Evolutionary conservation across 306 rosid genomes (phyloP).

Genomic region (Rosa rugosa): DNA sequence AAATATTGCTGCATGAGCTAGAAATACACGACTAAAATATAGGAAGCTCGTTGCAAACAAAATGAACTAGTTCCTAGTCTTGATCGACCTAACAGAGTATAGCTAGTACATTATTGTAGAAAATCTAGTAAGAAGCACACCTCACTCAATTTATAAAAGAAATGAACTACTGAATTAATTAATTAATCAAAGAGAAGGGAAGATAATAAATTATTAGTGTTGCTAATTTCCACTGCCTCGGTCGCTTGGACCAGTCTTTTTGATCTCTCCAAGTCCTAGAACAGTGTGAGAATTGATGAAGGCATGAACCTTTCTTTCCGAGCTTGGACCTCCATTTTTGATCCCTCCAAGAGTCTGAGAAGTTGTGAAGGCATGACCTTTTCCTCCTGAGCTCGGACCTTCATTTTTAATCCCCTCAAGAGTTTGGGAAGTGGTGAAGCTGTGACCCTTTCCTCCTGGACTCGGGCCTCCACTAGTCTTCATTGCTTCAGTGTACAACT

Average conservation of each 20-base stretch:
- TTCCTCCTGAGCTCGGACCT: slow-evolving; percentile 36
- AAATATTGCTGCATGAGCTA: too few species aligned
- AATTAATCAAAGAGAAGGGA: not conserved
- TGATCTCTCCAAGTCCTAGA: slow-evolving; percentile 23
- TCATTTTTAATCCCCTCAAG: slow-evolving; percentile 28
- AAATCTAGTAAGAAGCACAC: too few species aligned
- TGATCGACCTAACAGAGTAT: not conserved
- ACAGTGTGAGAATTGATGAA: slow-evolving; percentile 15
- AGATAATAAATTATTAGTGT: not conserved
- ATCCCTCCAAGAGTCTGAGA: slow-evolving; percentile 31
- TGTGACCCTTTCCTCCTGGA: slow-evolving; percentile 23
- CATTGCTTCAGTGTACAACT: slow-evolving; percentile 14
- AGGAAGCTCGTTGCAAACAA: too few species aligned
- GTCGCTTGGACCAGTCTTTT: slow-evolving; percentile 31
- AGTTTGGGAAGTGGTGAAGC: slow-evolving; percentile 19
- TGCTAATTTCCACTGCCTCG: slow-evolving; percentile 26
- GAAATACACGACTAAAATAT: too few species aligned
- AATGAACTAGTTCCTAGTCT: too few species aligned
- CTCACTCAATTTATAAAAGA: not conserved
- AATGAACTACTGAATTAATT: not conserved
- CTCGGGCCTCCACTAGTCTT: slow-evolving; percentile 36
- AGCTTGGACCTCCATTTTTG: slow-evolving; percentile 29
- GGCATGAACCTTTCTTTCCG: slow-evolving; percentile 23
- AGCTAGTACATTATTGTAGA: too few species aligned
- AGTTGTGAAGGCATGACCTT: slow-evolving; percentile 22